Base-by-base conservation (phyloP, 352 stramenopile species). In the Globisporangium mamillatum region DNA sequence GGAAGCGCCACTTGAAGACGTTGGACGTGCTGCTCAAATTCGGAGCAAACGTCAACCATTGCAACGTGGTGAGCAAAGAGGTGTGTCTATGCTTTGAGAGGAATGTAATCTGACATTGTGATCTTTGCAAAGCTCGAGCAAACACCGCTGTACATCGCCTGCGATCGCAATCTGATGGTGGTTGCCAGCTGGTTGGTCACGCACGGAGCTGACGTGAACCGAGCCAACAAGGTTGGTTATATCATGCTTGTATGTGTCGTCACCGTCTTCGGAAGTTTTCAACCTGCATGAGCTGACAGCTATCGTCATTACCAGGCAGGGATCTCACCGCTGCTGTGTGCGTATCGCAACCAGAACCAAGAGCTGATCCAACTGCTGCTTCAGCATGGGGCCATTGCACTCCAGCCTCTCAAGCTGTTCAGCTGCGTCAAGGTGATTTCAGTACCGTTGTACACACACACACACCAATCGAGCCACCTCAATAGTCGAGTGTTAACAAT, bases 151-250 rank as follows among this genome's bases (percentile, higher is more conserved):
- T 86, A 82, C 29, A 58, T 89, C 18, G 81, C 83, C 1, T 90
- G 81, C 52, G 78, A 91, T 24, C 75, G 72, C 36, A 80, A 89
- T 27, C 24, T 84, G 24, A 5, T 76, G n/a, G 34, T 57, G 0
- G 63, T 90, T 44, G 76, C 70, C 7, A 66, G 63, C 24, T 91
- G 79, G 81, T 72, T 91, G 6, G 53, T 91, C 16, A 60, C 79
- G 9, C 81, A 90, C 52, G 81, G 76, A 8, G 79, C 78, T 6
- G 78, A 90, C 38, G 73, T 75, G 24, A 91, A 89, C 59, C 80
- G 80, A 60, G 64, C 71, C 38, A 79, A 64, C 67, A 90, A 89
- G 72, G 80, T 46, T 56, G 9, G 50, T 20, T 34, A 29, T 16
- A 56, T 56, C n/a, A 27, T 34, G 22, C n/a, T 16, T 24, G 5